These are phyloP conservation scores for Cordyceps cicadae DNA, from an alignment of 2,329 filamentous ascomycete species.

Conservation along the genomic window DNA sequence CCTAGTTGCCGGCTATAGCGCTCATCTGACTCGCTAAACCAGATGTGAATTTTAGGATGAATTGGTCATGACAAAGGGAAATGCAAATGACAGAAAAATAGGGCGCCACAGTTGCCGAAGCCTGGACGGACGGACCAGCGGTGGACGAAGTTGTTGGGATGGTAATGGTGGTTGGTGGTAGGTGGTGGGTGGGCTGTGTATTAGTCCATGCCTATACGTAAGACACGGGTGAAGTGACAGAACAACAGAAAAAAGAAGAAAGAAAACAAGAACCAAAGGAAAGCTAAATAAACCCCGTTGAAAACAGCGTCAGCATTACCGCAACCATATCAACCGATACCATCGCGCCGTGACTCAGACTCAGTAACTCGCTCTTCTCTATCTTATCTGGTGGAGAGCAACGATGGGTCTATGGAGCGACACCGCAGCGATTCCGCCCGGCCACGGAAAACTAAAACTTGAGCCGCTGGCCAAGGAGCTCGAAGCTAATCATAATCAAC, in stretches of 20 bases:
- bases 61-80: neutral
- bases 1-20: neutral
- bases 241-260: neutral
- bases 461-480: slow-evolving; percentile 1
- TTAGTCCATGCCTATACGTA: neutral
- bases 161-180: too few relatives aligned
- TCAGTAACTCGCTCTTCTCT: neutral
- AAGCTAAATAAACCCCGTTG: neutral
- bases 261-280: too few relatives aligned
- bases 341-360: neutral
- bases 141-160: too few relatives aligned
- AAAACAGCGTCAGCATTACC: neutral
- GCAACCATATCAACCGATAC: neutral
- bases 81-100: neutral
- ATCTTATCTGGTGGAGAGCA: slow-evolving; percentile 1
- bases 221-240: neutral
- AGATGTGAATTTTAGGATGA: neutral
- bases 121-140: too few relatives aligned
- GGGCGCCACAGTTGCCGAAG: too few relatives aligned
- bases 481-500: neutral
- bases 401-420: slow-evolving; percentile 3
- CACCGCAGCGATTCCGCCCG: slow-evolving; percentile 4
- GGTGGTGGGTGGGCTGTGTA: too few relatives aligned
- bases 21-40: slow-evolving; percentile 3
- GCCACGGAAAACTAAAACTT: neutral